Base-by-base conservation (phyloP, 2,329 filamentous ascomycete genomes). In the Trichoderma asperellum region DNA sequence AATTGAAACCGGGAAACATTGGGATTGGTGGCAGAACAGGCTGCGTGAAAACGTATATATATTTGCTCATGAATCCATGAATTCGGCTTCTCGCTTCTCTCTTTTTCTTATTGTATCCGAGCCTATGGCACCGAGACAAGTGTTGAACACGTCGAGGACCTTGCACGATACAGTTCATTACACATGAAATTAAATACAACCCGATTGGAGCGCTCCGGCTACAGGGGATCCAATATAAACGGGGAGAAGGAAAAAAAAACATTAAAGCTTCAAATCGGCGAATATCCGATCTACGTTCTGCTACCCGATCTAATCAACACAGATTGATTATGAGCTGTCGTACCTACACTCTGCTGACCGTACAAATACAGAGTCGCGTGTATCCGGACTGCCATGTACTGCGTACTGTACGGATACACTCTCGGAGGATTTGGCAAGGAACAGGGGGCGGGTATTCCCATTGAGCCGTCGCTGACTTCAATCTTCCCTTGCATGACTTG, bases 221-320 rank as follows among this genome's bases (percentile, higher is more conserved):
- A 32, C 21, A 29, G 37, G 32, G 47, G 32, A 24, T 29, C 21
- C 4, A 37, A 32, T 11, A 3, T 1, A 61, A 21, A 12, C 7
- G 32, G 55, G 60, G 37, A 37, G 27, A 5, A 32, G 5, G 5
- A 56, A 18, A 49, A 21, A 10, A 1, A 21, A 49, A 49, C 24
- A 32, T 34, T 57, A 12, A 18, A 47, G 32, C 62, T 57, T 40
- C 27, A 11, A 57, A 56, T 56, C 35, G 52, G 53, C n/a, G 14
- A n/a, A 49, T 49, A 24, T 2, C 47, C n/a, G 47, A 49, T 43
- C 40, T 43, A 43, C 18, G 5, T n/a, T 43, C 16, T 29, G 57
- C 18, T 47, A 24, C 32, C 60, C 43, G 60, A 62, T 63, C 60
- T 53, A 24, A 34, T 32, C 35, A 63, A 27, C 47, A 63, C 60